Evolutionary conservation across 768 basidiomycete species (phyloP).

Genomic region (Trametes sanguinea): DNA sequence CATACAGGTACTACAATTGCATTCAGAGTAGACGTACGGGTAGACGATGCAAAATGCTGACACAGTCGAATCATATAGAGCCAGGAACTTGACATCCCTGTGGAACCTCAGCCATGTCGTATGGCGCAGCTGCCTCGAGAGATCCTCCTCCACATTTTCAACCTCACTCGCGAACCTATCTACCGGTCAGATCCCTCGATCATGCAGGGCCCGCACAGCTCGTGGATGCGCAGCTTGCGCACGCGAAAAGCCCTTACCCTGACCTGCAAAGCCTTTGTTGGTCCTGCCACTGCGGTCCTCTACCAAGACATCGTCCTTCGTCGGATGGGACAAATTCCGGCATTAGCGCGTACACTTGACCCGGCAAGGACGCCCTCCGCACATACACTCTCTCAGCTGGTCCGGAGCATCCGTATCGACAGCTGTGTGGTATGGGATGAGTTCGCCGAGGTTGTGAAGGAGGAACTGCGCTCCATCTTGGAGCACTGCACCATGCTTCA

Average conservation of each 20-base stretch:
- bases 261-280: constrained; percentile 9
- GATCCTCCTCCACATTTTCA: constrained; percentile 11
- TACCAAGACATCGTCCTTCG: constrained; percentile 19
- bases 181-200: constrained; percentile 12
- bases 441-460: constrained; percentile 2
- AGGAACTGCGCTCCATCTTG: constrained; percentile 1
- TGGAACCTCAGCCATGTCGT: not conserved
- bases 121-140: constrained; percentile 1
- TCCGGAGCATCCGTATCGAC: constrained; percentile 13
- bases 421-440: constrained; percentile 8
- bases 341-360: constrained; percentile 14
- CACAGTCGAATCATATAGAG: too few species aligned
- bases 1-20: too few species aligned
- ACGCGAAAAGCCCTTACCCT: constrained; percentile 7
- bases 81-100: too few species aligned
- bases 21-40: too few species aligned
- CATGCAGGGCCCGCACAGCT: not conserved
- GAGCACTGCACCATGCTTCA: not conserved
- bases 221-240: constrained; percentile 8
- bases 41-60: too few species aligned
- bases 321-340: constrained; percentile 17
- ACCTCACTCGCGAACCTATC: not conserved
- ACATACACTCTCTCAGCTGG: not conserved
- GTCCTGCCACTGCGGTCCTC: constrained; percentile 11
- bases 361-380: not conserved